Evolutionary conservation across 192 early-diverging fungal species (phyloP).

Genomic region (Ambispora gerdemannii): DNA sequence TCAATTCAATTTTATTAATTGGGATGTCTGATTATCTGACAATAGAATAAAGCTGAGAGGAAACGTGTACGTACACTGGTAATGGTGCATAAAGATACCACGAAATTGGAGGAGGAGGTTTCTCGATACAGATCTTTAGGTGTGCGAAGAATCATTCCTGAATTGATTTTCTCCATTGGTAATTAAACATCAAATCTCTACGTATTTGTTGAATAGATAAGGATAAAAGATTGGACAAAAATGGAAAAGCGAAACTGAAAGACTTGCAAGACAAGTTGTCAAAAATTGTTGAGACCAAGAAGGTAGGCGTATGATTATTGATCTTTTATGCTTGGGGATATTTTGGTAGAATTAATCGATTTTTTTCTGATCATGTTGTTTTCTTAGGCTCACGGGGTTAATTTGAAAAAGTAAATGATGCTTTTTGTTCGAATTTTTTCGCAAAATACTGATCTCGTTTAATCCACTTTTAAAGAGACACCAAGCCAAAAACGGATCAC

Average conservation of each 20-base stretch:
- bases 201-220: conserved; percentile 29
- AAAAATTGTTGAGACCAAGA: conserved; percentile 58
- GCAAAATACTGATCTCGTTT: background rate
- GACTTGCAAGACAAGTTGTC: conserved; percentile 45
- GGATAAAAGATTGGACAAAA: conserved; percentile 49
- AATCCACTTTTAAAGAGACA: conserved; percentile 4
- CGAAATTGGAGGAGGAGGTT: conserved; percentile 53
- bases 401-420: background rate
- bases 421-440: background rate
- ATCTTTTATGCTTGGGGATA: background rate
- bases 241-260: conserved; percentile 41
- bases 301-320: conserved; percentile 34
- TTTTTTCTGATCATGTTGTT: no score
- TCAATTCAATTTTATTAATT: background rate
- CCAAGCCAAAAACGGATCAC: background rate
- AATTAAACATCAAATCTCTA: conserved; percentile 8
- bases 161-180: background rate
- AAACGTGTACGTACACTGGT: conserved; percentile 52
- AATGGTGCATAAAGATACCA: conserved; percentile 55
- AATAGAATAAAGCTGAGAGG: conserved; percentile 67
- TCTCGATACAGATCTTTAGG: conserved; percentile 43
- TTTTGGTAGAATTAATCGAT: no score
- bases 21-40: background rate
- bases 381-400: conserved; percentile 24
- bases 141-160: conserved; percentile 24